These are phyloP conservation scores for Achaetomium macrosporum DNA, from an alignment of 2,329 filamentous ascomycete species.

Conservation along the genomic window DNA sequence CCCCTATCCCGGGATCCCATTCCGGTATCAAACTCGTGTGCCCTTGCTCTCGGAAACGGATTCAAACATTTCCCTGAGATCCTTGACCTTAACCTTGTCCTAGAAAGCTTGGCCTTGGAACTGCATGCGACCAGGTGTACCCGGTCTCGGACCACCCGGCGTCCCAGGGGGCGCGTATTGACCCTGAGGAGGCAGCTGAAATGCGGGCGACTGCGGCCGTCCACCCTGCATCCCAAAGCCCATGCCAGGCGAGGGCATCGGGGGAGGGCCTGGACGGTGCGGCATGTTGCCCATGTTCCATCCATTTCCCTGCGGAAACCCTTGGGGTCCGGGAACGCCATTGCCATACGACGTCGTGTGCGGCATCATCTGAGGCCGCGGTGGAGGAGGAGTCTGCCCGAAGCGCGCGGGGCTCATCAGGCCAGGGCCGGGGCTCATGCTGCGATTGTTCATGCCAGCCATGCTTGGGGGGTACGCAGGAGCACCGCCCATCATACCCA, in stretches of 20 bases:
- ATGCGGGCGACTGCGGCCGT: conserved; percentile 20
- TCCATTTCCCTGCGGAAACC: conserved; percentile 5
- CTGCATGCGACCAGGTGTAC: conserved; percentile 24
- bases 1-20: background rate
- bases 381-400: conserved; percentile 17
- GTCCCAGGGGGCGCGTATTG: conserved; percentile 25
- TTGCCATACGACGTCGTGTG: conserved; percentile 17
- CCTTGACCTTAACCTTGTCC: conserved; percentile 16
- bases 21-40: background rate
- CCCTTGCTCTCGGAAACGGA: background rate
- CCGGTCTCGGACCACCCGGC: conserved; percentile 20
- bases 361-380: conserved; percentile 20
- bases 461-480: conserved; percentile 25
- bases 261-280: conserved; percentile 19
- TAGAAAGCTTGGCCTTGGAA: conserved; percentile 32
- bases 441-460: conserved; percentile 18
- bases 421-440: conserved; percentile 23
- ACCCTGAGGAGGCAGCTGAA: conserved; percentile 23
- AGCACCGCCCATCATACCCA: conserved; percentile 11
- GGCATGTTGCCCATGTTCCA: conserved; percentile 18
- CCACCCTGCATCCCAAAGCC: conserved; percentile 11
- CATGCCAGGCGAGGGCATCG: conserved; percentile 9
- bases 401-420: conserved; percentile 10
- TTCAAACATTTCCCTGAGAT: conserved; percentile 18
- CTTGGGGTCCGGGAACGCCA: background rate